phyloP scores from a whole-genome alignment of 129 eudicot genomes.

The Saposhnikovia divaricata region DNA sequence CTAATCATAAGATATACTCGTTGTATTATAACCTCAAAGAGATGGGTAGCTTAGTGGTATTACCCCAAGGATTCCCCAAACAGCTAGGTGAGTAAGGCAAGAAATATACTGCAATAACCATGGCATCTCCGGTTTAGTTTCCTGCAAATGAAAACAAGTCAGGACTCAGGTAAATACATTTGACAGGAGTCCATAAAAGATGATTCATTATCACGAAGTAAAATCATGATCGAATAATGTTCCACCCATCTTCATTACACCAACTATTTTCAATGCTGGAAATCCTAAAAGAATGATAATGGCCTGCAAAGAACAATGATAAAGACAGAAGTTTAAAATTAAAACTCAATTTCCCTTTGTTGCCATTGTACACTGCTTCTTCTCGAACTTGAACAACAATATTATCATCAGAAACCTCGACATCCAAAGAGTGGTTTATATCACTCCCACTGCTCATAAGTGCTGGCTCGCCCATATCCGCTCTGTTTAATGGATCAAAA shows the following conservation, averaged over 20 bases:
- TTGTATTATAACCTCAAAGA: background rate
- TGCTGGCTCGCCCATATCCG: constrained; percentile 63
- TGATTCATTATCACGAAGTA: background rate
- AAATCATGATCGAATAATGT: background rate
- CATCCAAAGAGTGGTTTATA: constrained; percentile 25
- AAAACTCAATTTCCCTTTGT: constrained; percentile 37
- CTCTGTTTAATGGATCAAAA: too few relatives aligned
- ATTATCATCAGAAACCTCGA: constrained; percentile 22
- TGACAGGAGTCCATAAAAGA: background rate
- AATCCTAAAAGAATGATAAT: background rate
- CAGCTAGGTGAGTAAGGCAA: constrained; percentile 60
- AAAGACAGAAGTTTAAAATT: background rate
- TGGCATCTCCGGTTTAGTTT: constrained; percentile 30
- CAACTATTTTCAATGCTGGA: background rate
- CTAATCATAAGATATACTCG: background rate
- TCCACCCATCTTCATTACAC: background rate
- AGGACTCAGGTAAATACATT: background rate
- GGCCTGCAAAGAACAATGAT: background rate
- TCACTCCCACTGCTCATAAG: constrained; percentile 45
- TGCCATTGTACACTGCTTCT: constrained; percentile 18
- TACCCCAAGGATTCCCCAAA: constrained; percentile 84
- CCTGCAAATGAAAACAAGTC: constrained; percentile 27
- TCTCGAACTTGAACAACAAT: constrained; percentile 38
- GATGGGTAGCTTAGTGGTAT: constrained; percentile 7
- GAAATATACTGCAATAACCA: constrained; percentile 46